A percentile compares a stretch with the other conserved stretches of the same genome.
phyloP scores from a whole-genome alignment of 2,329 filamentous ascomycete species.

The Hymenoscyphus fraxineus region DNA sequence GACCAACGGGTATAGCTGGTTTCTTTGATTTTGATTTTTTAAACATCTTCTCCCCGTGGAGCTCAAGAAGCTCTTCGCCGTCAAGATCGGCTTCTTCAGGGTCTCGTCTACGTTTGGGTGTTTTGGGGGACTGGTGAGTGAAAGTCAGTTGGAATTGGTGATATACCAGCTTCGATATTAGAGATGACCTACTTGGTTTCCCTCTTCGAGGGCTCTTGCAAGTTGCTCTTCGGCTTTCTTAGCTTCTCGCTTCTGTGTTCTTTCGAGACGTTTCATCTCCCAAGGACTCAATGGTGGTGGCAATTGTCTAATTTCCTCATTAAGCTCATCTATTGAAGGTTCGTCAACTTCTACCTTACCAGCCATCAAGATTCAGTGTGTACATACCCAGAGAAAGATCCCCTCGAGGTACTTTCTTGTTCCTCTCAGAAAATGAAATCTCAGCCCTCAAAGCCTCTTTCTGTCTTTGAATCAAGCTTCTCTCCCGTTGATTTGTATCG shows the following conservation, averaged over 20 bases:
- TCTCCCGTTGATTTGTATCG: background rate
- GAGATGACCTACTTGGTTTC: background rate
- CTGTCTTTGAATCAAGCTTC: constrained; percentile 5
- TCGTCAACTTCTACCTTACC: background rate
- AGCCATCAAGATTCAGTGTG: background rate
- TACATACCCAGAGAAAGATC: constrained; percentile 4
- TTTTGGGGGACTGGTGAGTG: constrained; percentile 4
- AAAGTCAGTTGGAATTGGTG: background rate
- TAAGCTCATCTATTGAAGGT: background rate
- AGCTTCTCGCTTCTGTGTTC: background rate
- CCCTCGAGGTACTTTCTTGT: background rate
- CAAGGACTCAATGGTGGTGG: background rate
- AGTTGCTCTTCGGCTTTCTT: background rate
- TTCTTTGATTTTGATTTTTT: background rate
- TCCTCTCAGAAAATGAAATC: background rate
- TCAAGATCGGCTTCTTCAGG: constrained; percentile 18
- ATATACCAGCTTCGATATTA: background rate
- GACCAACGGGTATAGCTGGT: constrained; percentile 9
- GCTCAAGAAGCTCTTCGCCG: constrained; percentile 21
- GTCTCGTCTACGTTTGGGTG: constrained; percentile 11
- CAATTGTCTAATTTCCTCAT: background rate
- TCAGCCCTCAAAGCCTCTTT: constrained; percentile 3
- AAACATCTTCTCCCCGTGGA: constrained; percentile 11
- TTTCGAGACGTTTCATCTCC: background rate
- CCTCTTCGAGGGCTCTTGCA: background rate